Evolutionary conservation across 2,329 filamentous ascomycete genomes (phyloP).

Genomic region (Aspergillus pseudotamarii): DNA sequence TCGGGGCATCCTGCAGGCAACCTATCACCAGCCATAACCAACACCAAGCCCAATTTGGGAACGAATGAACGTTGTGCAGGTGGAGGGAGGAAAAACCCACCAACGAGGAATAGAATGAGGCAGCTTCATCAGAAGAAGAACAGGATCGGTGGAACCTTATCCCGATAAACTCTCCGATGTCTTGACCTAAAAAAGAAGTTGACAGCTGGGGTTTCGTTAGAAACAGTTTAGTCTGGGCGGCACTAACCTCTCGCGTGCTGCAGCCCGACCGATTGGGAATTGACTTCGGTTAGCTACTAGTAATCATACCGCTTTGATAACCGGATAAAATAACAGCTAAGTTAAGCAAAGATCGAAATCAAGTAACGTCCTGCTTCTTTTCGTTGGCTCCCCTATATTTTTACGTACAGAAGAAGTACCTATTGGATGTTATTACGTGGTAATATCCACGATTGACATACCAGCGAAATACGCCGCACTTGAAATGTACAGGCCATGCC

Average conservation of each 20-base stretch:
- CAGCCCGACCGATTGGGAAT: constrained; percentile 23
- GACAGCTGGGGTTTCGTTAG: constrained; percentile 31
- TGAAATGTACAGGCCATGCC: not conserved
- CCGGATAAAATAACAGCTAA: not conserved
- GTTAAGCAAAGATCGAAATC: not conserved
- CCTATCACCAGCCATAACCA: not conserved
- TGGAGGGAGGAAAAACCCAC: not conserved
- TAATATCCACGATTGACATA: not conserved
- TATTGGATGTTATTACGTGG: not conserved
- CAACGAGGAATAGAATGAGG: not conserved
- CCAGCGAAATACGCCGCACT: not conserved
- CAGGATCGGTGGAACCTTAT: constrained; percentile 18
- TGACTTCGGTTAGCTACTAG: not conserved
- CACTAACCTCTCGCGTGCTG: constrained; percentile 18
- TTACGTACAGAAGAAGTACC: not conserved
- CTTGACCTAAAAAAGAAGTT: constrained; percentile 30
- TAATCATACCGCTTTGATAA: not conserved
- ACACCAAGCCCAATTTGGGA: not conserved
- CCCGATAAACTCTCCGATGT: constrained; percentile 35
- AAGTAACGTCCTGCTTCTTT: not conserved
- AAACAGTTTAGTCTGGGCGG: constrained; percentile 12
- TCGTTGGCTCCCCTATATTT: not conserved
- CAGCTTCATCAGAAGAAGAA: constrained; percentile 10
- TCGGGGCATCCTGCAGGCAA: not conserved
- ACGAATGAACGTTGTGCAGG: not conserved